A percentile compares a stretch with the other conserved stretches of the same genome.
Evolutionary conservation across 306 rosid genomes (phyloP).

Genomic region (Prunus dulcis): DNA sequence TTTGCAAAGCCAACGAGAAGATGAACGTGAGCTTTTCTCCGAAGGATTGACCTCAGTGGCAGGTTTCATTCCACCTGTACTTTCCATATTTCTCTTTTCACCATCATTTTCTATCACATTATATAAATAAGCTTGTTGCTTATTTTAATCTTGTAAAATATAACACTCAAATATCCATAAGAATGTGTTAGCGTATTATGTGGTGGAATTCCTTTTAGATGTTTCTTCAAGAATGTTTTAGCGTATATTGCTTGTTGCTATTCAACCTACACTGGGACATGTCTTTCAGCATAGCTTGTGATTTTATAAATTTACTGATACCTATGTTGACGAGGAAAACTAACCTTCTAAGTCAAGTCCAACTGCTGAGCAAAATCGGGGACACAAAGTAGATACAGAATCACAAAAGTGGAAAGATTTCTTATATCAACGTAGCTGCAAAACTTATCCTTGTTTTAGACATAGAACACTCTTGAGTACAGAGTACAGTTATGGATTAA

Average conservation of each 20-base stretch:
- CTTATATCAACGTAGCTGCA: not conserved
- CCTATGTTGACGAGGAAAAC: not conserved
- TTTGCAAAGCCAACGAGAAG: constrained; percentile 58
- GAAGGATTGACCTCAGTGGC: constrained; percentile 56
- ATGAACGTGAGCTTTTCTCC: constrained; percentile 42
- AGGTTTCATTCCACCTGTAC: constrained; percentile 51
- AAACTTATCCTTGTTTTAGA: not conserved
- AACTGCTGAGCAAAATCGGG: not conserved
- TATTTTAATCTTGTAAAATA: not conserved
- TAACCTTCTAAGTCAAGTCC: not conserved
- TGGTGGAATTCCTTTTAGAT: not conserved
- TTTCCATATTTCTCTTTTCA: constrained; percentile 11
- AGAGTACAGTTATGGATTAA: not conserved
- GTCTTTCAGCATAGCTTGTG: not conserved
- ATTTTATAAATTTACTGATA: not conserved
- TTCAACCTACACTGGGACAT: not conserved
- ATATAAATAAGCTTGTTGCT: not conserved
- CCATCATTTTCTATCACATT: not conserved
- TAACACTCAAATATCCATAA: not conserved
- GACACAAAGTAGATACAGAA: not conserved
- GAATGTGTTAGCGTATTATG: not conserved
- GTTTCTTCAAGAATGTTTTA: not conserved
- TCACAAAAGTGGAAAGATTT: not conserved
- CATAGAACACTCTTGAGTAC: not conserved
- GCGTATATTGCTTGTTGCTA: not conserved